Conservation (phyloP, 2,329 filamentous ascomycete species). For the Emergomyces orientalis region DNA sequence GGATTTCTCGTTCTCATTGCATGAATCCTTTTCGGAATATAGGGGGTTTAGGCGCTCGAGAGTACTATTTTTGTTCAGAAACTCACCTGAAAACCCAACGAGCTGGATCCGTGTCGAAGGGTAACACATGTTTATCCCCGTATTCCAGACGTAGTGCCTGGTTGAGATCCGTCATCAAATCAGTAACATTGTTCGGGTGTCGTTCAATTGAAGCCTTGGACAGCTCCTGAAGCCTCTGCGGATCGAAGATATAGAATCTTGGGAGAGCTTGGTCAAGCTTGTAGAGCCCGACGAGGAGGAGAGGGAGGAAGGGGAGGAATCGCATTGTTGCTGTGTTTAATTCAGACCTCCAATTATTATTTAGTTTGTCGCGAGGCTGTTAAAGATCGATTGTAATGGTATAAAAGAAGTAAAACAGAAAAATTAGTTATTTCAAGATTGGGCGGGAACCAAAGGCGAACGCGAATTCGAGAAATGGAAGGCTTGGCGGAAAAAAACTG, state of each 20-base stretch:
- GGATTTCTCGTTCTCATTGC: background rate
- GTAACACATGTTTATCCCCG: slow-evolving; percentile 10
- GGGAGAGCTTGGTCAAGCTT: slow-evolving; percentile 10
- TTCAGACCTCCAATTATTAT: background rate
- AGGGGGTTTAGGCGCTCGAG: background rate
- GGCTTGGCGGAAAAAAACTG: background rate
- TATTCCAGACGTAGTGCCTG: slow-evolving; percentile 11
- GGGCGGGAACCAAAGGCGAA: background rate
- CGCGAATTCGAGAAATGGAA: background rate
- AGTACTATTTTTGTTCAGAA: background rate
- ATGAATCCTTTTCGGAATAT: background rate
- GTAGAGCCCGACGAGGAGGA: slow-evolving; percentile 10
- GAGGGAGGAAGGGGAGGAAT: slow-evolving; percentile 5
- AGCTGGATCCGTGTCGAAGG: slow-evolving; percentile 40
- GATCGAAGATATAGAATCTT: slow-evolving; percentile 19
- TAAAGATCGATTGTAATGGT: background rate
- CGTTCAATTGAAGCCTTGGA: slow-evolving; percentile 22
- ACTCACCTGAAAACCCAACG: slow-evolving; percentile 63
- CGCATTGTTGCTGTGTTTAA: slow-evolving; percentile 1
- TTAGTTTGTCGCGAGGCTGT: no score
- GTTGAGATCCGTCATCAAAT: slow-evolving; percentile 15
- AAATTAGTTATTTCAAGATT: background rate
- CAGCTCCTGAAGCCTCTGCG: slow-evolving; percentile 17
- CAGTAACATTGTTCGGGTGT: slow-evolving; percentile 26
- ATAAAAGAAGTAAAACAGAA: background rate